phyloP scores from a whole-genome alignment of 305 asterid species.

The Lippia alba region DNA sequence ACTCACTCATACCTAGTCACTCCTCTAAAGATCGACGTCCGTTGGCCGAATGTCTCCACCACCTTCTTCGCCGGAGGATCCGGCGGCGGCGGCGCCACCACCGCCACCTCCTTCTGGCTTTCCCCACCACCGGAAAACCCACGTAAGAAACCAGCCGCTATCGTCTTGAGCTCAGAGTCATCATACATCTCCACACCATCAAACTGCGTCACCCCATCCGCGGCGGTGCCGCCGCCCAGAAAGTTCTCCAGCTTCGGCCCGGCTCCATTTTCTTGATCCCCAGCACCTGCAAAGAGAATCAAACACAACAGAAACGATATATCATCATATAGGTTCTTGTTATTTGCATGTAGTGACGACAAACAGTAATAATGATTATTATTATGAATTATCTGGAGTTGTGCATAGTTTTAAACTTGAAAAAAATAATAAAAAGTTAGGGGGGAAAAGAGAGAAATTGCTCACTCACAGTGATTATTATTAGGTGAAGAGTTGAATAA shows the following conservation, averaged over 20 bases:
- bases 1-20: slow-evolving; percentile 59
- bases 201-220: slow-evolving; percentile 33
- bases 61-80: slow-evolving; percentile 60
- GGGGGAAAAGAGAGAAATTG: background rate
- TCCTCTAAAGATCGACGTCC: slow-evolving; percentile 85
- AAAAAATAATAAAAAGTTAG: slow-evolving; percentile 26
- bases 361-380: slow-evolving; percentile 29
- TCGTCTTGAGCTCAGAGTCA: slow-evolving; percentile 64
- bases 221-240: slow-evolving; percentile 46
- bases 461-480: slow-evolving; percentile 32
- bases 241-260: slow-evolving; percentile 80
- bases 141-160: slow-evolving; percentile 63
- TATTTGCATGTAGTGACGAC: slow-evolving; percentile 44
- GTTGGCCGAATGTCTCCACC: slow-evolving; percentile 74
- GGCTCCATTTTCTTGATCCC: slow-evolving; percentile 39
- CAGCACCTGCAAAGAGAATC: slow-evolving; percentile 37
- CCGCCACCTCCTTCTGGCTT: slow-evolving; percentile 40
- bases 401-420: background rate
- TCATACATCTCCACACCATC: slow-evolving; percentile 43
- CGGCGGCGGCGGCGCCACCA: slow-evolving; percentile 42
- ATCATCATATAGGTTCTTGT: background rate
- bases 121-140: slow-evolving; percentile 41
- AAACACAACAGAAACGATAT: slow-evolving; percentile 6
- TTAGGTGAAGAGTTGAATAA: slow-evolving; percentile 22
- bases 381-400: too few relatives aligned